Base-by-base conservation (phyloP, 371 early-diverging fungal genomes). In the Funneliformis caledonium region DNA sequence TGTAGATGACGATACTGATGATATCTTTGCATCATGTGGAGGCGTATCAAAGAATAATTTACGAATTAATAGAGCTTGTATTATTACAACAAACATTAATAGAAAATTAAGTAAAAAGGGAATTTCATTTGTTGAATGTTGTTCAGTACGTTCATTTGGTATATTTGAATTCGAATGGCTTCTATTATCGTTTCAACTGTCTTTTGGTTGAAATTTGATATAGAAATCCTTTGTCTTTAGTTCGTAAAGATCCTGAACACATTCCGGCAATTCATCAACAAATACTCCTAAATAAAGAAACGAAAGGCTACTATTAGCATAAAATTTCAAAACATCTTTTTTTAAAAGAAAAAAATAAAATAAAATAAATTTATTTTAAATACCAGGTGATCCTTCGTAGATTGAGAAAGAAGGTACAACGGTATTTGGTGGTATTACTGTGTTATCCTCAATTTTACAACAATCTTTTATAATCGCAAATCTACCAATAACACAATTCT, bases 391-490 rank as follows among this genome's bases (percentile, higher is more conserved):
- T 2, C 96, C 95, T 43, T 89, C 91, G 84, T 91, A 95, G 6
- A 96, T 90, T 8, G 96, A 93, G 78, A 96, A 97, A 4, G 97
- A 93, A 42, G 98, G 95, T 0, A 98, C 89, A 4, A 98, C 95
- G 1, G 97, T 89, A 82, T 97, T 94, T 10, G 98, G 96, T 33
- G 98, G 93, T 43, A 98, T 92, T 9, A 98, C 95, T 0, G 98
- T 92, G 75, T 93, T 93, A 82, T 98, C 98, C 72, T 95, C 92
- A 45, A 98, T 96, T 79, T 92, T 87, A 74, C 93, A 92, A 76
- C 96, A 95, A 81, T 97, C 98, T 84, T 97, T 98, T 70, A 98
- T 97, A 56, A 97, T 94, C 4, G 95, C 93, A 85, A 97, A 98
- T 85, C 92, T 88, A 90, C 95, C 97, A 83, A 98, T 96, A 9